phyloP scores from a whole-genome alignment of 768 basidiomycete genomes.

The Termitomyces sp. region DNA sequence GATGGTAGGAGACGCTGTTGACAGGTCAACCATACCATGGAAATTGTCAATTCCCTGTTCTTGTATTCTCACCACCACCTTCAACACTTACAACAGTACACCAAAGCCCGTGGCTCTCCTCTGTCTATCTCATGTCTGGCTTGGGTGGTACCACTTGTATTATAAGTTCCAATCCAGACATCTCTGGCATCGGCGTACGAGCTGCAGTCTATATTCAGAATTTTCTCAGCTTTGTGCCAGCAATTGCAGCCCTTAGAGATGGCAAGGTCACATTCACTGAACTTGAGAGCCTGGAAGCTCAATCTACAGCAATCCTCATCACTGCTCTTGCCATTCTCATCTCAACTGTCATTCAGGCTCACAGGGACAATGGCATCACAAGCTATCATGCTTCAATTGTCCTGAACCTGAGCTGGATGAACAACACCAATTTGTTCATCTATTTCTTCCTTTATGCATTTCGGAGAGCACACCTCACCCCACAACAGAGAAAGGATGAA shows the following conservation, averaged over 20 bases:
- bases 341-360: conserved; percentile 23
- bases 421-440: conserved; percentile 4
- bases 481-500: neutral
- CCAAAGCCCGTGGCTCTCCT: neutral
- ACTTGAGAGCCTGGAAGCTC: conserved; percentile 13
- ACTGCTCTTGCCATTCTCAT: conserved; percentile 24
- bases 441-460: neutral
- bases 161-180: conserved; percentile 1
- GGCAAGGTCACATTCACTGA: conserved; percentile 20
- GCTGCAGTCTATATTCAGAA: conserved; percentile 24
- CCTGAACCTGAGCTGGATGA: conserved; percentile 14
- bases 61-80: neutral
- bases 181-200: conserved; percentile 11
- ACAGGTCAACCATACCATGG: too few species aligned
- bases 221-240: conserved; percentile 23
- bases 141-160: neutral
- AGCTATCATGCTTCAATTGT: conserved; percentile 5
- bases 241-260: conserved; percentile 19
- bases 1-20: too few species aligned
- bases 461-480: conserved; percentile 2
- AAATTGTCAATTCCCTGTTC: neutral
- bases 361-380: conserved; percentile 3
- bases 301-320: conserved; percentile 4
- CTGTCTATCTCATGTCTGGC: neutral
- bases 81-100: neutral